Evolutionary conservation across 129 eudicot genomes (phyloP).

Genomic region (Pseudognaphalium luteoalbum): DNA sequence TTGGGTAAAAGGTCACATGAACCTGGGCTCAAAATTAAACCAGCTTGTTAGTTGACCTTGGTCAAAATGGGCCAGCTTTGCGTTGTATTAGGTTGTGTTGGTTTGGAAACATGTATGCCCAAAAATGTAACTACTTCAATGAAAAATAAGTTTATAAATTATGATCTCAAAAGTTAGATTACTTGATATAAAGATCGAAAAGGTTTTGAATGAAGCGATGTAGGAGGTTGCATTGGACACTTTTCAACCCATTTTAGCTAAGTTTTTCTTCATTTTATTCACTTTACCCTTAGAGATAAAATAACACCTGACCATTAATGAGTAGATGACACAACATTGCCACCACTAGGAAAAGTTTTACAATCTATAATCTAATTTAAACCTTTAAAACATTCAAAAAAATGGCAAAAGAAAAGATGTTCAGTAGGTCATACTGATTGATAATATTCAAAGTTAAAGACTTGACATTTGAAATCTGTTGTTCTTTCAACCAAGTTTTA

Average conservation of each 20-base stretch:
- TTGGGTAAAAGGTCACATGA: neutral
- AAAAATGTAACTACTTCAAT: neutral
- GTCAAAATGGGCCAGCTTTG: neutral
- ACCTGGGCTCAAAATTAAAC: neutral
- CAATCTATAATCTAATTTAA: neutral
- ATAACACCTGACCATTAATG: neutral
- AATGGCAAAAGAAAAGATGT: neutral
- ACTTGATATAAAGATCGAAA: neutral
- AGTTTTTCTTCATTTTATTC: neutral
- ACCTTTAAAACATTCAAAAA: neutral
- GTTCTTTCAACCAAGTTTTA: neutral
- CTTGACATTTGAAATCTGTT: neutral
- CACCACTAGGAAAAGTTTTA: no score
- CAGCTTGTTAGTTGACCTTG: neutral
- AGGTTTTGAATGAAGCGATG: neutral
- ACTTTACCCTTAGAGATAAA: neutral
- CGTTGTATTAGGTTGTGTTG: neutral
- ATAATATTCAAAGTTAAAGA: neutral
- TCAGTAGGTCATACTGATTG: slow-evolving; percentile 3
- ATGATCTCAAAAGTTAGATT: neutral
- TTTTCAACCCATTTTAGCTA: neutral
- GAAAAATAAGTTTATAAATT: neutral
- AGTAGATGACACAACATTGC: neutral
- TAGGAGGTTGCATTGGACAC: neutral
- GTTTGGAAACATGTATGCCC: neutral